A percentile compares a stretch with the other conserved stretches of the same genome.
phyloP scores from a whole-genome alignment of 495 filamentous ascomycete species.

The Penicillium tannophilum region DNA sequence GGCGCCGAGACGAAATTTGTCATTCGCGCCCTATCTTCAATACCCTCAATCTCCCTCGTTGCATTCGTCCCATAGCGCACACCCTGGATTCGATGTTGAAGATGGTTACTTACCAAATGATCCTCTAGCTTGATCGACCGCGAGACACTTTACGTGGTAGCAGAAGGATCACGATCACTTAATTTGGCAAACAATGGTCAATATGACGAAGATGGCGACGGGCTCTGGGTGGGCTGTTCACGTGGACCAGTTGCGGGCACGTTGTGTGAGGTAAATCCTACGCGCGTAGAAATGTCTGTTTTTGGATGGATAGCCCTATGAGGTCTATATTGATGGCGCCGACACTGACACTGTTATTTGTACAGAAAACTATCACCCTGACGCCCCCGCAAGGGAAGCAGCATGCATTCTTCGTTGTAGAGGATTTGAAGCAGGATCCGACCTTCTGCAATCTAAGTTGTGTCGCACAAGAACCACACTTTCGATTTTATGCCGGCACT shows the following conservation, averaged over 20 bases:
- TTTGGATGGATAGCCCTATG: too few relatives aligned
- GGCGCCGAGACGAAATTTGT: background rate
- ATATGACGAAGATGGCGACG: slow-evolving; percentile 40
- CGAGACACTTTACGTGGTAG: slow-evolving; percentile 50
- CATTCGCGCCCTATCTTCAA: background rate
- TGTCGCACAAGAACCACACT: slow-evolving; percentile 28
- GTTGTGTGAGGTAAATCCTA: slow-evolving; percentile 35
- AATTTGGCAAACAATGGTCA: slow-evolving; percentile 36
- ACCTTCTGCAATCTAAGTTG: slow-evolving; percentile 32
- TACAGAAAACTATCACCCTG: slow-evolving; percentile 16
- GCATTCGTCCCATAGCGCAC: background rate
- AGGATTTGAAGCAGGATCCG: slow-evolving; percentile 31
- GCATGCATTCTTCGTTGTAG: slow-evolving; percentile 14
- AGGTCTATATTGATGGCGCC: too few relatives aligned
- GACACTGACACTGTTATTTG: background rate
- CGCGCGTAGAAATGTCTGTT: background rate
- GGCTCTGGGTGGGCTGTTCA: slow-evolving; percentile 48
- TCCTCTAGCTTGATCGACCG: slow-evolving; percentile 21
- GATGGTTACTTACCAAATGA: background rate
- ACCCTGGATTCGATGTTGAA: background rate
- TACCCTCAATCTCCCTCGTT: background rate
- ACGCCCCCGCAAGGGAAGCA: slow-evolving; percentile 7
- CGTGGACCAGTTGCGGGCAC: slow-evolving; percentile 44
- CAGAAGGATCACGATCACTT: slow-evolving; percentile 50
- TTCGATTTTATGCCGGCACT: slow-evolving; percentile 31